Evolutionary conservation across 2,329 filamentous ascomycete genomes (phyloP).

Genomic region (Fusarium xyrophilum): DNA sequence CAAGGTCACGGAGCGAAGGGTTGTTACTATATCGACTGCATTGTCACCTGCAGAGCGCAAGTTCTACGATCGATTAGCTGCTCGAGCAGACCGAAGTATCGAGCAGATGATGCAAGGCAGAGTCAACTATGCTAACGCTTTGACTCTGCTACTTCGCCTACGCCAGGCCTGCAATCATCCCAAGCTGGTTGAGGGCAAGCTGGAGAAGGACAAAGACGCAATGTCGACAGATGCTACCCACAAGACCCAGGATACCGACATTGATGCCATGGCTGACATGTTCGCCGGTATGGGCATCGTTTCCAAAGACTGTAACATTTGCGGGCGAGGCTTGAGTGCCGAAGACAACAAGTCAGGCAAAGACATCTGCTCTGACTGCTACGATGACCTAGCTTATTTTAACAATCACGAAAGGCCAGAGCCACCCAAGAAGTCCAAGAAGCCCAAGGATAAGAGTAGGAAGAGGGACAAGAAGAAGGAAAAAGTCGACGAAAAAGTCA

Average conservation of each 20-base stretch:
- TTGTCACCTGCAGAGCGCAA: conserved; percentile 81
- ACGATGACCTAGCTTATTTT: conserved; percentile 73
- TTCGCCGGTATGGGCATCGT: conserved; percentile 84
- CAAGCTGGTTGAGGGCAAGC: conserved; percentile 81
- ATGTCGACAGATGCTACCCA: conserved; percentile 68
- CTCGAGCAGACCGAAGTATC: conserved; percentile 84
- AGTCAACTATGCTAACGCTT: conserved; percentile 89
- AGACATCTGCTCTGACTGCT: conserved; percentile 75
- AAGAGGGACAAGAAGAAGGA: conserved; percentile 28
- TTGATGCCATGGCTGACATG: conserved; percentile 85
- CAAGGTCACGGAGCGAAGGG: conserved; percentile 89
- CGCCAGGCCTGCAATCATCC: conserved; percentile 96
- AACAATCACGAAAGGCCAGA: conserved; percentile 55
- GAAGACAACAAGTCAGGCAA: conserved; percentile 51
- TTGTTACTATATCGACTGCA: conserved; percentile 78
- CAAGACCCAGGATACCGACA: conserved; percentile 64
- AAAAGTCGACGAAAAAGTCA: conserved; percentile 23
- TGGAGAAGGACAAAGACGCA: conserved; percentile 87
- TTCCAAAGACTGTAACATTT: conserved; percentile 82
- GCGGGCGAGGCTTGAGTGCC: conserved; percentile 70
- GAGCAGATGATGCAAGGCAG: conserved; percentile 86
- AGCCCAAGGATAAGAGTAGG: conserved; percentile 29
- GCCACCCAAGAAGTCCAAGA: conserved; percentile 43
- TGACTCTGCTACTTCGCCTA: conserved; percentile 88
- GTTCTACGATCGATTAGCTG: conserved; percentile 86